A percentile compares a stretch with the other conserved stretches of the same genome.
phyloP scores from a whole-genome alignment of 495 filamentous ascomycete genomes.

The Durotheca rogersii region DNA sequence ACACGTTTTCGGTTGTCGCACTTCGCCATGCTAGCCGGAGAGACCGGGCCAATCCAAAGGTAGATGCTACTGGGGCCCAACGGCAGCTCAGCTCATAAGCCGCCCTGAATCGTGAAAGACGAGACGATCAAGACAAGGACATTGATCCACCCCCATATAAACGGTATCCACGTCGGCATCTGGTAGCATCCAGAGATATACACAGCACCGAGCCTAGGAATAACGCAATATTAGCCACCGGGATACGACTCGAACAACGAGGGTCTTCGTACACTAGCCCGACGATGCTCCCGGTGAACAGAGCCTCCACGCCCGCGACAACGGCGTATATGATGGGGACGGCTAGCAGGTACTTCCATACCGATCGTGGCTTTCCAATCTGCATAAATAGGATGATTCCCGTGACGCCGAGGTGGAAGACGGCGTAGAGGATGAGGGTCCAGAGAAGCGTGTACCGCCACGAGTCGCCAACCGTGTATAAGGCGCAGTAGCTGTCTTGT shows the following conservation, averaged over 20 bases:
- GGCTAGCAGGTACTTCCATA: conserved; percentile 74
- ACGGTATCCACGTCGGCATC: conserved; percentile 98
- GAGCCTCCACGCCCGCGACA: conserved; percentile 75
- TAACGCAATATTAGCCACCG: conserved; percentile 30
- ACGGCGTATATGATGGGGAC: conserved; percentile 74
- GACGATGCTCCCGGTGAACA: conserved; percentile 85
- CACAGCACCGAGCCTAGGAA: conserved; percentile 72
- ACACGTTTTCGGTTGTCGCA: no score
- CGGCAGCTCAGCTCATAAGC: conserved; percentile 58
- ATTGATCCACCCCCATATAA: conserved; percentile 91
- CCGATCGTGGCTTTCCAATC: conserved; percentile 52
- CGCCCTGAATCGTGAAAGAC: conserved; percentile 94
- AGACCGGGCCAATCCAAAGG: no score
- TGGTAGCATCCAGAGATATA: conserved; percentile 85
- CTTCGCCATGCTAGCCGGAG: no score
- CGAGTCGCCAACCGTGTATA: conserved; percentile 78
- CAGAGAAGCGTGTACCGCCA: conserved; percentile 92
- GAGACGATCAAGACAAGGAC: conserved; percentile 86
- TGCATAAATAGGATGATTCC: conserved; percentile 74
- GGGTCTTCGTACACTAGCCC: conserved; percentile 76
- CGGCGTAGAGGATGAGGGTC: conserved; percentile 71
- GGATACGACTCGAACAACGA: background rate
- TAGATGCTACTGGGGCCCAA: no score
- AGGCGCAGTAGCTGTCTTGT: conserved; percentile 59
- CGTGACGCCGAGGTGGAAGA: conserved; percentile 69